phyloP scores from a whole-genome alignment of 2,329 filamentous ascomycete species.

The Podosphaera xanthii region DNA sequence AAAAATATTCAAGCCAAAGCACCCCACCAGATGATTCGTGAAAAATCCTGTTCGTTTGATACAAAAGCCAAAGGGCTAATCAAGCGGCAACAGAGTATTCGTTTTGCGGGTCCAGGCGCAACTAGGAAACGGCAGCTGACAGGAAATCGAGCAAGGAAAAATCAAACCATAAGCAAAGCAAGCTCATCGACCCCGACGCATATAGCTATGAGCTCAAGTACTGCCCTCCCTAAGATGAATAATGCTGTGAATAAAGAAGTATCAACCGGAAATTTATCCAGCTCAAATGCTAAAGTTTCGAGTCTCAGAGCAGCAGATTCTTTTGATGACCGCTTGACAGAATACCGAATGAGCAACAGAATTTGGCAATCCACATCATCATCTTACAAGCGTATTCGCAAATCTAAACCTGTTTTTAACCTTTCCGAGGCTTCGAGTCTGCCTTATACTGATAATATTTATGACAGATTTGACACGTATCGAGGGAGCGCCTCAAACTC shows the following conservation, averaged over 20 bases:
- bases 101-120: slow-evolving; percentile 20
- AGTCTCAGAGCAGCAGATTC: slow-evolving; percentile 19
- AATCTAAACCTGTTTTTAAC: slow-evolving; percentile 31
- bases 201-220: slow-evolving; percentile 12
- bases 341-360: slow-evolving; percentile 27
- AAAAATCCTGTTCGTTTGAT: slow-evolving; percentile 2
- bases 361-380: slow-evolving; percentile 24
- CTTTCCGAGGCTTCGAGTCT: slow-evolving; percentile 11
- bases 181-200: slow-evolving; percentile 9
- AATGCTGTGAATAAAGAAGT: slow-evolving; percentile 14
- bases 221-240: slow-evolving; percentile 13
- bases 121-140: slow-evolving; percentile 10
- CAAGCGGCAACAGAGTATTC: slow-evolving; percentile 29
- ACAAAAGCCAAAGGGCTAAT: slow-evolving; percentile 10
- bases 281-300: slow-evolving; percentile 7
- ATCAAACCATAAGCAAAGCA: slow-evolving; percentile 4
- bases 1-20: background rate
- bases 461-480: slow-evolving; percentile 6
- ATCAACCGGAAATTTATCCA: slow-evolving; percentile 14
- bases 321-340: slow-evolving; percentile 23
- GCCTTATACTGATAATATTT: slow-evolving; percentile 14
- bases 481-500: slow-evolving; percentile 2
- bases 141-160: slow-evolving; percentile 7
- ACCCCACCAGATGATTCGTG: background rate
- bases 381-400: slow-evolving; percentile 27